Evolutionary conservation across 306 rosid species (phyloP).

Genomic region (Castanea crenata): DNA sequence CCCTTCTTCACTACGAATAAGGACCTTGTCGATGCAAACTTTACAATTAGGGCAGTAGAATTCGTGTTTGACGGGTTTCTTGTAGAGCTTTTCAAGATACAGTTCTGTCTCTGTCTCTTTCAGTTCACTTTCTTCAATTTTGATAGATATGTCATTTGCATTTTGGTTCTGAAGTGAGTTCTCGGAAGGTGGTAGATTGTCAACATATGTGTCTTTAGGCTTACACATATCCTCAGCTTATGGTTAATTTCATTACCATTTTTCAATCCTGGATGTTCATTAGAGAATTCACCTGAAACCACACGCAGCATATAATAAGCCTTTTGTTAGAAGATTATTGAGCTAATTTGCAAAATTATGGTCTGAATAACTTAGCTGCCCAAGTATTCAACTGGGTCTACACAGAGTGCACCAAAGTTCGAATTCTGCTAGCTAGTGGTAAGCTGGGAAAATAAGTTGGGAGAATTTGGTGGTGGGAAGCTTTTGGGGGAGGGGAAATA

Average conservation of each 20-base stretch:
- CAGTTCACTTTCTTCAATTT: constrained; percentile 20
- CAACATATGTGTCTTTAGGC: constrained; percentile 7
- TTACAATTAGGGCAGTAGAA: constrained; percentile 75
- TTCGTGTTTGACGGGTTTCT: constrained; percentile 52
- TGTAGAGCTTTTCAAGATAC: neutral
- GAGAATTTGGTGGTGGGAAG: no score
- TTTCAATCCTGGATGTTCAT: neutral
- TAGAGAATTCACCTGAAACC: neutral
- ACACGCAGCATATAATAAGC: no score
- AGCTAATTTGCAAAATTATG: no score
- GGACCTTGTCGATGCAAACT: constrained; percentile 65
- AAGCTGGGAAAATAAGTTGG: no score
- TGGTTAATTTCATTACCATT: neutral
- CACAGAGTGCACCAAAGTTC: no score
- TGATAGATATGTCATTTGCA: constrained; percentile 1
- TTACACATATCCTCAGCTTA: neutral
- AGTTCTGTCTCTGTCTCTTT: constrained; percentile 12
- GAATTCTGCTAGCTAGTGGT: no score
- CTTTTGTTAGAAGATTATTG: no score
- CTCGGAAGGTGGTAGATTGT: constrained; percentile 19
- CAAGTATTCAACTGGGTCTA: no score
- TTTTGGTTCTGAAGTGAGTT: neutral
- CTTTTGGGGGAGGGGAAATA: no score
- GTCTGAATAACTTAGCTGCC: no score
- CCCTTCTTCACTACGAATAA: constrained; percentile 29